These are phyloP conservation scores for Mortierella antarctica DNA, from an alignment of 192 early-diverging fungal species.

Conservation along the genomic window DNA sequence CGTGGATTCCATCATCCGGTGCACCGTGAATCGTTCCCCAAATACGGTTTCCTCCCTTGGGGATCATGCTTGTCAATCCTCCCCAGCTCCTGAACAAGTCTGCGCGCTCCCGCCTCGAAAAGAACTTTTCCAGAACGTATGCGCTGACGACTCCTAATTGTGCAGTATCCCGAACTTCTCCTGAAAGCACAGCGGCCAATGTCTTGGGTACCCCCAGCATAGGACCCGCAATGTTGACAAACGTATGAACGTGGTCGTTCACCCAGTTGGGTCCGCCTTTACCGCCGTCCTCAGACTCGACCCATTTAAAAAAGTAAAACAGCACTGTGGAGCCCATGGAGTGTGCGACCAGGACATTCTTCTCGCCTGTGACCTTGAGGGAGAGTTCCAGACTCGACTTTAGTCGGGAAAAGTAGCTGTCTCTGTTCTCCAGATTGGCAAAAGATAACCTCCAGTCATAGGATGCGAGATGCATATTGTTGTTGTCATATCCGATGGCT, in stretches of 20 bases:
- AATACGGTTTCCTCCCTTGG: slow-evolving; percentile 83
- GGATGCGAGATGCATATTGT: slow-evolving; percentile 86
- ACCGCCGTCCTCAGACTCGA: slow-evolving; percentile 71
- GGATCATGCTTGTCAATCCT: slow-evolving; percentile 79
- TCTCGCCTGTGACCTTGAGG: slow-evolving; percentile 59
- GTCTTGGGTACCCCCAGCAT: slow-evolving; percentile 90
- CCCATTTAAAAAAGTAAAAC: slow-evolving; percentile 92
- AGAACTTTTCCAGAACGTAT: slow-evolving; percentile 87
- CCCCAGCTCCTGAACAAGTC: slow-evolving; percentile 86
- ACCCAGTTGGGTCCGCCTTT: slow-evolving; percentile 80
- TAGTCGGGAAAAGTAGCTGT: slow-evolving; percentile 84
- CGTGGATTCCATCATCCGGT: slow-evolving; percentile 75
- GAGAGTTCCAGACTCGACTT: slow-evolving; percentile 76
- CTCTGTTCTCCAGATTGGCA: slow-evolving; percentile 80
- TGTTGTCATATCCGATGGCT: slow-evolving; percentile 86
- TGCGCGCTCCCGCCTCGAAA: slow-evolving; percentile 78
- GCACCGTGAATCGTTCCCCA: slow-evolving; percentile 78
- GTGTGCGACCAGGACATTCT: slow-evolving; percentile 68
- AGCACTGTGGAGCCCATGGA: slow-evolving; percentile 79
- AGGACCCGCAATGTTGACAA: slow-evolving; percentile 89
- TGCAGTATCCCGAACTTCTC: slow-evolving; percentile 89
- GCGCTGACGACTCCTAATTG: slow-evolving; percentile 79
- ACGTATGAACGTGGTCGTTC: slow-evolving; percentile 78
- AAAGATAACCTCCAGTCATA: slow-evolving; percentile 93
- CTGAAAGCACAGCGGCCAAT: slow-evolving; percentile 75